Conservation (phyloP, 208 protist species). For the Trypanosoma grayi region DNA sequence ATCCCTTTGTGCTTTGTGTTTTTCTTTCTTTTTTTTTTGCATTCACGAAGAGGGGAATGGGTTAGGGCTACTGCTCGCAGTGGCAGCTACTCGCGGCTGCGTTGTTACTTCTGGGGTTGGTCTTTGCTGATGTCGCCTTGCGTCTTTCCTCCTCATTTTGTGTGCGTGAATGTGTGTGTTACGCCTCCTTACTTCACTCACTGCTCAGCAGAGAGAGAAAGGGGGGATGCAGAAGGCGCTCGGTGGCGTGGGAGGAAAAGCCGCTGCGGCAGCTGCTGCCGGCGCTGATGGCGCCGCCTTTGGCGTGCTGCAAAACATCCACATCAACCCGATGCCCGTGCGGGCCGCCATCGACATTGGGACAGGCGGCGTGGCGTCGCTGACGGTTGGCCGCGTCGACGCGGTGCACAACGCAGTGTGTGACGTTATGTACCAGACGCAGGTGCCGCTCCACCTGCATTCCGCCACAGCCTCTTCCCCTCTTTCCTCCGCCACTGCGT, state of each 20-base stretch:
- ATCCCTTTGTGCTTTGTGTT: constrained; percentile 1
- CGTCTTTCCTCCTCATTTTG: background rate
- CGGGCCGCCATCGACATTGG: constrained; percentile 87
- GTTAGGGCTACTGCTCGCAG: no score
- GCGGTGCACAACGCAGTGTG: constrained; percentile 41
- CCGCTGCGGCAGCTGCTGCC: background rate
- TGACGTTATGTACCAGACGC: constrained; percentile 75
- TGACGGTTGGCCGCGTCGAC: constrained; percentile 80
- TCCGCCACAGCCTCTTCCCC: constrained; percentile 8
- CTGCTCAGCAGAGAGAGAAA: background rate
- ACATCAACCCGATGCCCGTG: constrained; percentile 79
- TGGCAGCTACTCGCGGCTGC: no score
- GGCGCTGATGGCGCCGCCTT: constrained; percentile 14
- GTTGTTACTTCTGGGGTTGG: background rate
- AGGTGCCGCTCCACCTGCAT: constrained; percentile 69
- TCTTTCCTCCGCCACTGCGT: background rate
- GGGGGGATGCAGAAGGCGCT: constrained; percentile 1
- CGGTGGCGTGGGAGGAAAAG: background rate
- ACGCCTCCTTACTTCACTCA: background rate
- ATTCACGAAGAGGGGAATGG: no score
- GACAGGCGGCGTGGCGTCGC: constrained; percentile 61
- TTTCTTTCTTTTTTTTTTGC: constrained; percentile 4
- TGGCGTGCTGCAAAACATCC: constrained; percentile 73
- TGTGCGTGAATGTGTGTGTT: background rate
- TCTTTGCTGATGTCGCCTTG: background rate